phyloP scores from a whole-genome alignment of 805 yeast genomes.

The Schwanniomyces yamadae region DNA sequence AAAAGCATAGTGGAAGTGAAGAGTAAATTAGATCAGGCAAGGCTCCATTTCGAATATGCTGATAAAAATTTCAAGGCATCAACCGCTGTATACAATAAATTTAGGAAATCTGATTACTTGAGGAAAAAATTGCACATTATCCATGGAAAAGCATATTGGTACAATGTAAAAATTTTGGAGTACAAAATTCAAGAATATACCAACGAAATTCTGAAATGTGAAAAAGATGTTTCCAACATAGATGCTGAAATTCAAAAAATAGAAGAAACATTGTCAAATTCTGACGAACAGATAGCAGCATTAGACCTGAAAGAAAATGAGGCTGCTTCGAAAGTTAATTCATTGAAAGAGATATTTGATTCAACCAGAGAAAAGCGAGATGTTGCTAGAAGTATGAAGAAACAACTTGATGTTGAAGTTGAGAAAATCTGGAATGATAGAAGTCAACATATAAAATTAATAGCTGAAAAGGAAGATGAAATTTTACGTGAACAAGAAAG shows the following conservation, averaged over 20 bases:
- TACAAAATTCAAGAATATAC: conserved; percentile 18
- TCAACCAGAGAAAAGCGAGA: conserved; percentile 17
- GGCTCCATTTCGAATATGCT: conserved; percentile 23
- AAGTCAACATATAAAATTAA: conserved; percentile 15
- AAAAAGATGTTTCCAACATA: conserved; percentile 16
- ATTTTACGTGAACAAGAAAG: conserved; percentile 35
- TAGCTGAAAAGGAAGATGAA: conserved; percentile 18
- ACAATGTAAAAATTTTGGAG: conserved; percentile 33
- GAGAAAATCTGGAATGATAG: conserved; percentile 19
- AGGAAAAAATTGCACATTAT: conserved; percentile 30
- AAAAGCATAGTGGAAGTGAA: conserved; percentile 29
- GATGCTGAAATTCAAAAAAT: conserved; percentile 8
- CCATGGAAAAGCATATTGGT: conserved; percentile 45
- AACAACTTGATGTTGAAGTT: conserved; percentile 19
- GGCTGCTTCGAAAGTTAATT: conserved; percentile 4
- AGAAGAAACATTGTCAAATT: conserved; percentile 12
- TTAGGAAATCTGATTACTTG: conserved; percentile 32
- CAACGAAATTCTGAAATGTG: conserved; percentile 15
- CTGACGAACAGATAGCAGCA: conserved; percentile 14
- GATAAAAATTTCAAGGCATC: conserved; percentile 28
- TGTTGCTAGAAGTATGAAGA: conserved; percentile 12
- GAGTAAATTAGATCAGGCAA: conserved; percentile 25
- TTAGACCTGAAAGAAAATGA: conserved; percentile 8
- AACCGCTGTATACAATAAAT: conserved; percentile 30
- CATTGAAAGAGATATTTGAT: conserved; percentile 6